Conservation (phyloP, 306 rosid genomes). For the Ormosia semicastrata region DNA sequence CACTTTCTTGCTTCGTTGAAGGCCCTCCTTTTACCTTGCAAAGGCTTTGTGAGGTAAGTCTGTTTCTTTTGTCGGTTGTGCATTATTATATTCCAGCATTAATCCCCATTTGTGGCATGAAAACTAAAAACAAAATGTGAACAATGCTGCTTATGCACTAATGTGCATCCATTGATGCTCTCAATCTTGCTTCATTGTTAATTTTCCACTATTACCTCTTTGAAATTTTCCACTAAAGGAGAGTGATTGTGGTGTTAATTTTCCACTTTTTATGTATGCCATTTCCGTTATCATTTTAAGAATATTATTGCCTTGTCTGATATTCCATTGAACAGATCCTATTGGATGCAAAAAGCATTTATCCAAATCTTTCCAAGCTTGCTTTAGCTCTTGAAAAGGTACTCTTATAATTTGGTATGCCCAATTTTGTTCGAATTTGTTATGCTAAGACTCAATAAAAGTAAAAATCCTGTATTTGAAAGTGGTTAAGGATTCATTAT, state of each 20-base stretch:
- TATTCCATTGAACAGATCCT: slow-evolving; percentile 62
- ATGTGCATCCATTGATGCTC: background rate
- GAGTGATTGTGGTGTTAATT: background rate
- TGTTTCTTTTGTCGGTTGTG: background rate
- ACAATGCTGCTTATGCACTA: background rate
- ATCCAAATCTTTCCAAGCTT: slow-evolving; percentile 89
- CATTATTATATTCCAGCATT: background rate
- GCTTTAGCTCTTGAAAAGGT: slow-evolving; percentile 97
- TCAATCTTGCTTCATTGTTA: background rate
- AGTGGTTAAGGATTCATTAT: slow-evolving; percentile 5
- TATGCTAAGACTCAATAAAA: background rate
- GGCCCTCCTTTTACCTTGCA: slow-evolving; percentile 98
- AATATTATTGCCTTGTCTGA: slow-evolving; percentile 7
- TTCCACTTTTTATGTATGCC: background rate
- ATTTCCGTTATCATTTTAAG: background rate
- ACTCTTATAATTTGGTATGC: slow-evolving; percentile 21
- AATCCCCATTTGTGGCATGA: background rate
- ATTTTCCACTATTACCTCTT: too few relatives aligned
- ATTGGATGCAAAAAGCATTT: slow-evolving; percentile 69
- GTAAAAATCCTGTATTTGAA: background rate
- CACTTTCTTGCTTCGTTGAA: slow-evolving; percentile 61
- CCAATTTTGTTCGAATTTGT: slow-evolving; percentile 2
- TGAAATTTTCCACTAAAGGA: background rate
- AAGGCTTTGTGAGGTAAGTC: slow-evolving; percentile 82
- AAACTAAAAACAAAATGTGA: background rate